These are phyloP conservation scores for Neurospora crassa DNA, from an alignment of 2,329 filamentous ascomycete species.

Conservation along the genomic window DNA sequence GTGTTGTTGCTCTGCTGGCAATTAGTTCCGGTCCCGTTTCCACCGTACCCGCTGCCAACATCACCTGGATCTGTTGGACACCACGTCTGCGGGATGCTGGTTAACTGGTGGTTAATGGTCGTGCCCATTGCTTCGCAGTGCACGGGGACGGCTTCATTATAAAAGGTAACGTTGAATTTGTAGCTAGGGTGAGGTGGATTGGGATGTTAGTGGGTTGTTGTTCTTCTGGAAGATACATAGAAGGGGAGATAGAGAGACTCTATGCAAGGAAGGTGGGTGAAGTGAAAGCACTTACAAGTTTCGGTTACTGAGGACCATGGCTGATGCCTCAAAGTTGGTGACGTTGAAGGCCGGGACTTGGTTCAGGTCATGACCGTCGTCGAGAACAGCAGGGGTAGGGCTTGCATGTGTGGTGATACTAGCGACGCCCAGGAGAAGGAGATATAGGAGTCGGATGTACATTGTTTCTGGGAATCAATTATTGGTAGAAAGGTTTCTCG, in stretches of 20 bases:
- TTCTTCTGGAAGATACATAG: background rate
- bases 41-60: background rate
- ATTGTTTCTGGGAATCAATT: background rate
- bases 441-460: background rate
- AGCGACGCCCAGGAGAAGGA: background rate
- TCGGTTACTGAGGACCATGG: constrained; percentile 13
- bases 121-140: constrained; percentile 14
- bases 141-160: background rate
- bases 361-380: background rate
- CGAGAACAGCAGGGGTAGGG: background rate
- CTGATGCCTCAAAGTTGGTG: constrained; percentile 11
- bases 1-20: background rate
- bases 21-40: background rate
- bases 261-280: no score
- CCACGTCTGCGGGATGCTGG: constrained; percentile 6
- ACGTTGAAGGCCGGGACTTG: constrained; percentile 10
- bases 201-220: background rate
- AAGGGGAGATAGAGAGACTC: background rate
- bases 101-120: constrained; percentile 6
- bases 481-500: background rate
- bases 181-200: constrained; percentile 6
- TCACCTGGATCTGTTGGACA: constrained; percentile 2
- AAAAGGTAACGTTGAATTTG: constrained; percentile 12
- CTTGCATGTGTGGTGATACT: background rate
- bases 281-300: constrained; percentile 6